Evolutionary conservation across 352 stramenopile species (phyloP).

Genomic region (Globisporangium camurandrum): DNA sequence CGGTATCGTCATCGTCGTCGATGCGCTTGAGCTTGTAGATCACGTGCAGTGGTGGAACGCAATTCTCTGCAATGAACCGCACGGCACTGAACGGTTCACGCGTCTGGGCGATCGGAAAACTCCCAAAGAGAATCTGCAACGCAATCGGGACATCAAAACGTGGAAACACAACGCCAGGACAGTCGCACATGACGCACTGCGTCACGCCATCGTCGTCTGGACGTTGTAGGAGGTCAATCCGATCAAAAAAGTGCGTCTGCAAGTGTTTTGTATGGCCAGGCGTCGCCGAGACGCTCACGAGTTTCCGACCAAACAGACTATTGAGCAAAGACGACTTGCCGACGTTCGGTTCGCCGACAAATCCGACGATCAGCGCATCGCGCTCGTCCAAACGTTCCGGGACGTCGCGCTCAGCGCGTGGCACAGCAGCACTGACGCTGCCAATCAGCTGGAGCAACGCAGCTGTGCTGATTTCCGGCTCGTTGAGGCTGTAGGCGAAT

Average conservation of each 20-base stretch:
- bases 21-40: conserved; percentile 77
- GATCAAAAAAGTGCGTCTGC: conserved; percentile 73
- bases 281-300: conserved; percentile 73
- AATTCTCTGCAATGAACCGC: conserved; percentile 83
- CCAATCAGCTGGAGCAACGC: conserved; percentile 36
- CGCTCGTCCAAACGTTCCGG: conserved; percentile 55
- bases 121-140: conserved; percentile 77
- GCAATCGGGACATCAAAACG: conserved; percentile 57
- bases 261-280: conserved; percentile 79
- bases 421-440: conserved; percentile 18
- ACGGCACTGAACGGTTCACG: conserved; percentile 81
- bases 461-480: conserved; percentile 41
- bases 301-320: conserved; percentile 64
- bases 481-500: conserved; percentile 59
- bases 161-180: conserved; percentile 75
- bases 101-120: conserved; percentile 80
- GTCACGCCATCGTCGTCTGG: conserved; percentile 24
- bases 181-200: conserved; percentile 68
- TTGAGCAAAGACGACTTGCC: conserved; percentile 95
- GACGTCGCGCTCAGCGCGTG: conserved; percentile 84
- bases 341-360: conserved; percentile 98
- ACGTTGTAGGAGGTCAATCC: conserved; percentile 42
- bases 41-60: conserved; percentile 51
- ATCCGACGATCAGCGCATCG: conserved; percentile 85
- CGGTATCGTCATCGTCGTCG: conserved; percentile 62